phyloP scores from a whole-genome alignment of 371 early-diverging fungal genomes.

The Rhizomucor pusillus region DNA sequence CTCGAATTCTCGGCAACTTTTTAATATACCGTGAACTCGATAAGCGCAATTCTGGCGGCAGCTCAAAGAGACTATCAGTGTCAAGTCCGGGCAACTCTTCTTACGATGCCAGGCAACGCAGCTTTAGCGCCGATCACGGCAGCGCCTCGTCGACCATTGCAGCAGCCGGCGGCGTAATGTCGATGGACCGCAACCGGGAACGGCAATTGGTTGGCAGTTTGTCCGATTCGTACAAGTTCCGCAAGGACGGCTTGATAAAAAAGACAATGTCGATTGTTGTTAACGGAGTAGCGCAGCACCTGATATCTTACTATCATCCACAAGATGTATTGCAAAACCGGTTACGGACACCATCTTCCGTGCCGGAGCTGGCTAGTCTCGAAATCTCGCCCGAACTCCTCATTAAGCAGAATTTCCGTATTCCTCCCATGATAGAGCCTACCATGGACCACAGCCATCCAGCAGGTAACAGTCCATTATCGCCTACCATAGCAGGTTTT shows the following conservation, averaged over 20 bases:
- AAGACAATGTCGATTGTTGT: conserved; percentile 81
- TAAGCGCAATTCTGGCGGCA: conserved; percentile 28
- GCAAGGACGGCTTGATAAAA: conserved; percentile 81
- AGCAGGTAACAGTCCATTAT: conserved; percentile 12
- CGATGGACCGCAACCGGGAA: conserved; percentile 45
- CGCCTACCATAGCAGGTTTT: conserved; percentile 21
- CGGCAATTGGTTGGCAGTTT: conserved; percentile 59
- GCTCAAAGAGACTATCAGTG: conserved; percentile 18
- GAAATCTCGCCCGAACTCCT: conserved; percentile 55
- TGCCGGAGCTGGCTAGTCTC: conserved; percentile 50
- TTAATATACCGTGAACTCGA: conserved; percentile 61
- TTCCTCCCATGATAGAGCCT: conserved; percentile 50
- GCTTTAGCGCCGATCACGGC: conserved; percentile 26
- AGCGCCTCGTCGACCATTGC: conserved; percentile 5
- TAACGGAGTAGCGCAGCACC: conserved; percentile 76
- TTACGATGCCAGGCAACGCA: conserved; percentile 15
- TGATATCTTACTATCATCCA: conserved; percentile 82
- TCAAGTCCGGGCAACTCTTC: conserved; percentile 5
- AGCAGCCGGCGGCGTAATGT: conserved; percentile 10
- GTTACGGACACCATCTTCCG: conserved; percentile 56
- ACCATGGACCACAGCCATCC: conserved; percentile 20
- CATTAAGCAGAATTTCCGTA: conserved; percentile 50
- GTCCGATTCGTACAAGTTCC: conserved; percentile 65
- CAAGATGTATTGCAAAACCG: conserved; percentile 65
- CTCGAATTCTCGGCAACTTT: conserved; percentile 64